Base-by-base conservation (phyloP, 140 eudicot genomes). In the Stevia rebaudiana region DNA sequence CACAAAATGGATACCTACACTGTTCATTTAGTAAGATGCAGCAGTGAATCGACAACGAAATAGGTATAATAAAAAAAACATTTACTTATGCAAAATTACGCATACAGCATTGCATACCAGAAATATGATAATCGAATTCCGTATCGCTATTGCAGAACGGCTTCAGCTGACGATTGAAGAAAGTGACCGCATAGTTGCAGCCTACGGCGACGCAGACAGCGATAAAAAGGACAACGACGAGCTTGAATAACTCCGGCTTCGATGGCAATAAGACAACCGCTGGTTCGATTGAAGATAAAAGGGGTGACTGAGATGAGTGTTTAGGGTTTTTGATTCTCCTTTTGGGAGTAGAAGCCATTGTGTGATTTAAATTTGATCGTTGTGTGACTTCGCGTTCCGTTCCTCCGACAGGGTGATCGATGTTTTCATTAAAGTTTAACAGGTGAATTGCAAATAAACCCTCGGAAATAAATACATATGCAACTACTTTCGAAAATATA, bases 131-230 rank as follows among this genome's bases (percentile, higher is more conserved):
- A 49, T 82, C 84, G 25, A 56, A 42, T 8, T 80, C 89, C 0
- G 65, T 43, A 41, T 74, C 72, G 57, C 68, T 63, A 33, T 86
- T 74, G 77, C 97, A 90, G 50, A 90, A 86, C 16, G 95, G 90
- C 28, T 68, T 80, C 8, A 80, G 69, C 22, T 55, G 81, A 59
- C 63, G 84, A 35, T 46, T 70, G 64, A 68, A 61, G 10, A 65
- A 15, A 47, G 65, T 19, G 70, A 74, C 61, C 10, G 78, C 23
- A 28, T 46, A 76, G 73, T 78, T 74, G 73, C 86, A 90, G 33
- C 59, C 73, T 5, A 74, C 8, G 2, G 94, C 90, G 43, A 86
- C 95, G 13, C 74, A 39, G 65, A 85, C 69, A 52, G 97, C 95
- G 51, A 84, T 61, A 8, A 80, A 63, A 15, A 90, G 73, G 13